A percentile compares a stretch with the other conserved stretches of the same genome.
Evolutionary conservation across 23 red algal species (phyloP).

Genomic region (Cyanidium caldarium): DNA sequence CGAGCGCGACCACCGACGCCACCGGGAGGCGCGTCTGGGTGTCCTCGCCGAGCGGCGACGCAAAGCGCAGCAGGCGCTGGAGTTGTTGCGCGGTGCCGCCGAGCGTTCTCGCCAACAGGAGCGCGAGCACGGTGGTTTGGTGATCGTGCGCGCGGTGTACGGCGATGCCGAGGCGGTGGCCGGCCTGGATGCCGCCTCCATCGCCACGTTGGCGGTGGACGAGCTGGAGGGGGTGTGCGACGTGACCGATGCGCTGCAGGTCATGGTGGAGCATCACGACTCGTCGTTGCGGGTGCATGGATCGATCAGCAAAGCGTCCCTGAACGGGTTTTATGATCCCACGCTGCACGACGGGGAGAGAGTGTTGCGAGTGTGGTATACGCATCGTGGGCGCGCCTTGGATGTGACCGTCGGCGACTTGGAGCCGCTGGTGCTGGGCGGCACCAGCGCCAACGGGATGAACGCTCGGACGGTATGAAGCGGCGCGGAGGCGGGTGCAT

Average conservation of each 20-base stretch:
- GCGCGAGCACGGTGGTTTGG: conserved; percentile 40
- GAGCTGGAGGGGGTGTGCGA: conserved; percentile 20
- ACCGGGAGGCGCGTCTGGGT: conserved; percentile 6
- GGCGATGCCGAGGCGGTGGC: conserved; percentile 17
- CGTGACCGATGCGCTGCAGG: conserved; percentile 56
- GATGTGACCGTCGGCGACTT: background rate
- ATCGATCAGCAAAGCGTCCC: conserved; percentile 40
- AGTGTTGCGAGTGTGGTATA: background rate
- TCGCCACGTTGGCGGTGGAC: conserved; percentile 10
- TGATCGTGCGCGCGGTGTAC: conserved; percentile 67
- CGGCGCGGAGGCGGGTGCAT: no score
- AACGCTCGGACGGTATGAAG: no score
- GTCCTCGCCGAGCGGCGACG: conserved; percentile 14
- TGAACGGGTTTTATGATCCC: conserved; percentile 88
- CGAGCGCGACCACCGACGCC: conserved; percentile 11
- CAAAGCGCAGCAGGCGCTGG: conserved; percentile 30
- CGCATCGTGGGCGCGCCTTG: background rate
- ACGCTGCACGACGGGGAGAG: conserved; percentile 9
- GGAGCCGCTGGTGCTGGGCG: background rate
- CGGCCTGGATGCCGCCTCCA: conserved; percentile 11
- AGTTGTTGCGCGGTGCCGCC: conserved; percentile 29
- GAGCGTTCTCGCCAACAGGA: conserved; percentile 30
- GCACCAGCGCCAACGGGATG: no score
- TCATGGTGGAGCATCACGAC: conserved; percentile 37
- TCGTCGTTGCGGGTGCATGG: conserved; percentile 44